Evolutionary conservation across 768 basidiomycete genomes (phyloP).

Genomic region (Chalciporus piperatus): DNA sequence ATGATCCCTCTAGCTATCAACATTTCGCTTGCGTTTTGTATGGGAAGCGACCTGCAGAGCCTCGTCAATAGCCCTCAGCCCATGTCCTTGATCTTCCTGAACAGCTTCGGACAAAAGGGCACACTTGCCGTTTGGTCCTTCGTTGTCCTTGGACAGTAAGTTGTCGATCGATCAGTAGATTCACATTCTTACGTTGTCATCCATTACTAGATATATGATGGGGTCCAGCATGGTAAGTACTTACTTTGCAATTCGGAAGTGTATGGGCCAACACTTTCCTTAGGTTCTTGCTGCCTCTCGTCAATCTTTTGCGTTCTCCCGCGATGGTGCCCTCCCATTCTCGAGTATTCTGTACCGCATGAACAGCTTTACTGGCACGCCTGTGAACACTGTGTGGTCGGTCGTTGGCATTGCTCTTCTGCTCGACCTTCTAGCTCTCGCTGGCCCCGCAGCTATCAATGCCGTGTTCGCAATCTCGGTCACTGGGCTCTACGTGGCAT

Average conservation of each 20-base stretch:
- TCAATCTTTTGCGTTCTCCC: slow-evolving; percentile 56
- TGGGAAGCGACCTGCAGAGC: slow-evolving; percentile 48
- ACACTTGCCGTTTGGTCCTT: slow-evolving; percentile 55
- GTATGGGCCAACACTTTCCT: background rate
- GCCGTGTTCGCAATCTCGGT: slow-evolving; percentile 55
- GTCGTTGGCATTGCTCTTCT: slow-evolving; percentile 36
- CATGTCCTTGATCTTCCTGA: slow-evolving; percentile 43
- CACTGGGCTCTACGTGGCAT: slow-evolving; percentile 46
- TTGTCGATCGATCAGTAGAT: background rate
- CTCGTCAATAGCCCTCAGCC: slow-evolving; percentile 43
- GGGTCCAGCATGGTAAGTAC: slow-evolving; percentile 43
- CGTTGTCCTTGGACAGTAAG: slow-evolving; percentile 48
- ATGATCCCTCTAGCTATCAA: slow-evolving; percentile 40
- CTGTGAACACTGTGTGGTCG: slow-evolving; percentile 61
- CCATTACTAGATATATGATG: slow-evolving; percentile 41
- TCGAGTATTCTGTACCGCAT: slow-evolving; percentile 54
- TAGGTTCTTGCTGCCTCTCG: slow-evolving; percentile 50
- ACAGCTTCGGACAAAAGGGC: slow-evolving; percentile 41
- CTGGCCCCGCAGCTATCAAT: slow-evolving; percentile 53
- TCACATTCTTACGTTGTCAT: background rate
- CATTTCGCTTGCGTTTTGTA: slow-evolving; percentile 51
- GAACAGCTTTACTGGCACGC: slow-evolving; percentile 49
- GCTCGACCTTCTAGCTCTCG: slow-evolving; percentile 53
- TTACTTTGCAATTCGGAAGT: too few relatives aligned
- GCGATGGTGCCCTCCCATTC: slow-evolving; percentile 61